Evolutionary conservation across 2,329 filamentous ascomycete species (phyloP).

Genomic region (Claviceps africana): DNA sequence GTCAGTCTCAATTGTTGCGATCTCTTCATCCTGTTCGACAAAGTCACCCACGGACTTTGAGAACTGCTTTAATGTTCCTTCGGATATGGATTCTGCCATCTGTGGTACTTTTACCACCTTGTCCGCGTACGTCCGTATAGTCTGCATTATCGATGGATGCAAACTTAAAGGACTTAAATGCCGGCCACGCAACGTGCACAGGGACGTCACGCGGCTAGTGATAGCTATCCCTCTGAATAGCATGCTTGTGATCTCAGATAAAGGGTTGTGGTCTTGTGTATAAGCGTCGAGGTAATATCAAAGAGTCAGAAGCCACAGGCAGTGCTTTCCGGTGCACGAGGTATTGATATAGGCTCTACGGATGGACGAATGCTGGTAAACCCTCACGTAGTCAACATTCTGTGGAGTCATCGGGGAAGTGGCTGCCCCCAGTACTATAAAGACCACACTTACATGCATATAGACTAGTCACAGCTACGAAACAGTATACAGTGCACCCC

Average conservation of each 20-base stretch:
- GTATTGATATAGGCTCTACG: background rate
- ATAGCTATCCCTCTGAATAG: slow-evolving; percentile 29
- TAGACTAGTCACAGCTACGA: too few species aligned
- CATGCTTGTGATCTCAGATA: slow-evolving; percentile 17
- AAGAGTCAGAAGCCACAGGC: background rate
- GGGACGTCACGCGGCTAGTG: slow-evolving; percentile 29
- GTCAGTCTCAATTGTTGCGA: slow-evolving; percentile 97
- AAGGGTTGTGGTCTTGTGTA: background rate
- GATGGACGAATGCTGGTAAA: background rate
- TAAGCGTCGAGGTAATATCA: background rate
- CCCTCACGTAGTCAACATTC: background rate
- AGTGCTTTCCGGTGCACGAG: background rate
- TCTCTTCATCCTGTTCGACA: slow-evolving; percentile 91
- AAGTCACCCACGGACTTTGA: slow-evolving; percentile 84
- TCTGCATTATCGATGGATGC: slow-evolving; percentile 39
- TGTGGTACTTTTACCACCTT: slow-evolving; percentile 83
- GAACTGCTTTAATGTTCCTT: slow-evolving; percentile 93
- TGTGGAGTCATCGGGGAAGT: background rate
- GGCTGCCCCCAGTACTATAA: too few species aligned
- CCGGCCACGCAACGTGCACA: slow-evolving; percentile 21
- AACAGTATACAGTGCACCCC: too few species aligned
- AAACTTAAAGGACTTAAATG: slow-evolving; percentile 17
- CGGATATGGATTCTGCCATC: slow-evolving; percentile 98
- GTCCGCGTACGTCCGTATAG: slow-evolving; percentile 57
- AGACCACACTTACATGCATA: too few species aligned